Evolutionary conservation across 2,329 filamentous ascomycete genomes (phyloP), one percentile per base, ranked within the genome.

Genomic region (Botrytis paeoniae): DNA sequence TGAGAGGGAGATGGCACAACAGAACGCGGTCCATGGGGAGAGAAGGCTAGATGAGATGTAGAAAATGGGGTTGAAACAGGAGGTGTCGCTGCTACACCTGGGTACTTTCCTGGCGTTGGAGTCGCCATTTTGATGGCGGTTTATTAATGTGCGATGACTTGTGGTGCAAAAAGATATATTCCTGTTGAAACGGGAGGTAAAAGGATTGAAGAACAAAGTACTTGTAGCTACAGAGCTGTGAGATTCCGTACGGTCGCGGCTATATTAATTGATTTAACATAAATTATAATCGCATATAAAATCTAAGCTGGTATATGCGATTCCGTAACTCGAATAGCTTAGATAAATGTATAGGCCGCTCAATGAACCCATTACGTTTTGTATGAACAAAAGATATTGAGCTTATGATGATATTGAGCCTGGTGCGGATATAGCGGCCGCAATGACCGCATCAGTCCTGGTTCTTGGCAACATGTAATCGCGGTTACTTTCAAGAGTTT

Each of bases 41-140:
- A 90, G 78, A 91, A 88, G 51, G 85, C 88, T n/a, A 85, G 84
- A 60, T 66, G 85, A 85, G 78, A 78, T 37, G 86, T 83, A 54
- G 88, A 90, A 81, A 91, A 91, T 22, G 89, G 89, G 2, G 89
- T 91, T 51, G 89, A 91, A 37, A 89, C 89, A n/a, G 89, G 89
- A 22, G 89, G 89, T 9, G 89, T 91, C 4, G 87, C 88, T 68
- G 78, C 78, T 5, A 74, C 77, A 48, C 72, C 75, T 32, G 77
- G 75, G 61, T 78, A 78, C 60, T 78, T 79, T 59, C 76, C 76
- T 70, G 79, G 75, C 43, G 80, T 81, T 60, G 80, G 80, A 62
- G 80, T 81, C 7, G 80, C 78, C 80, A 82, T 82, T 45, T 54
- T 70, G 59, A 25, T 59, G 32, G 35, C 9, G 25, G 9, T 32